phyloP scores from a whole-genome alignment of 2,329 filamentous ascomycete genomes.

The Colletotrichum truncatum region DNA sequence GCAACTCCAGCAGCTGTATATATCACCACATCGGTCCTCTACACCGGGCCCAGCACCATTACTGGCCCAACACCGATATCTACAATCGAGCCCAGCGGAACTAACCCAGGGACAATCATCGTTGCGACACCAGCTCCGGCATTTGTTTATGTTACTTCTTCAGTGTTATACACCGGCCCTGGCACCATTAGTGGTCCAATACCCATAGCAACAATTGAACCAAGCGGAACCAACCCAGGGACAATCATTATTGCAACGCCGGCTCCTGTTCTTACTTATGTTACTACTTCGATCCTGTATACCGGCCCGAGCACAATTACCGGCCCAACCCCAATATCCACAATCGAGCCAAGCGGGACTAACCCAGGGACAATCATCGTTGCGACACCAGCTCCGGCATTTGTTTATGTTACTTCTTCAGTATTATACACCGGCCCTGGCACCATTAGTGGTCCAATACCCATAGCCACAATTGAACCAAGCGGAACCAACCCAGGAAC shows the following conservation, averaged over 20 bases:
- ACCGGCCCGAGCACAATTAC: not conserved
- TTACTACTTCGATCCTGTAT: not conserved
- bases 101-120: slow-evolving; percentile 21
- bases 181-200: not conserved
- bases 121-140: not conserved
- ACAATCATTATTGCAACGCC: slow-evolving; percentile 13
- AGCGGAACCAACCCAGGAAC: slow-evolving; percentile 11
- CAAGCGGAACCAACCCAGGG: slow-evolving; percentile 5
- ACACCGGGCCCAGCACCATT: not conserved
- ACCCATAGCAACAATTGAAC: slow-evolving; percentile 3
- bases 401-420: not conserved
- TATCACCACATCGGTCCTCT: slow-evolving; percentile 13
- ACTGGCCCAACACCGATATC: not conserved
- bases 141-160: not conserved
- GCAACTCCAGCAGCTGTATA: not conserved
- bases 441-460: not conserved
- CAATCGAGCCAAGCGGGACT: slow-evolving; percentile 1
- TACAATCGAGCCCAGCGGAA: slow-evolving; percentile 16
- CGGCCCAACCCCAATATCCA: not conserved
- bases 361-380: slow-evolving; percentile 14
- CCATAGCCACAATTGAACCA: not conserved
- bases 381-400: not conserved
- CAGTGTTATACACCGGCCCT: not conserved
- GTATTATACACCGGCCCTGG: not conserved
- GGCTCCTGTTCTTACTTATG: not conserved